Conservation (phyloP, 148 eudicot species). For the Nepenthes gracilis region DNA sequence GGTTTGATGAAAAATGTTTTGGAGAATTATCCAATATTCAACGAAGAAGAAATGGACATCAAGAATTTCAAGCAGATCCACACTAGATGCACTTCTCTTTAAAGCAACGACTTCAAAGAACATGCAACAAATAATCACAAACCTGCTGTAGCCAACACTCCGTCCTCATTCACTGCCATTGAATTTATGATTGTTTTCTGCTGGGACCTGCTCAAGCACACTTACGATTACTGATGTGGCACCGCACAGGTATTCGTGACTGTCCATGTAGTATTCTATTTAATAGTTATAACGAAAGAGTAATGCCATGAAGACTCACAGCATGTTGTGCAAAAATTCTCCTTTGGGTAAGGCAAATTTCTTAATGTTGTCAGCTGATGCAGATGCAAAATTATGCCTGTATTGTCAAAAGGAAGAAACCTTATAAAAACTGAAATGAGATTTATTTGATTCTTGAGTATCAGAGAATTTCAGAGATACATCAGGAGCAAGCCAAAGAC, state of each 20-base stretch:
- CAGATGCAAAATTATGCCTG: constrained; percentile 95
- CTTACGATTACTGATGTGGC: background rate
- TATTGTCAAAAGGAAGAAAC: constrained; percentile 8
- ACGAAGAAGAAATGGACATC: too few relatives aligned
- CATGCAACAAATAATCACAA: background rate
- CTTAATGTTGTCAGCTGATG: constrained; percentile 94
- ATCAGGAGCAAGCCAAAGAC: background rate
- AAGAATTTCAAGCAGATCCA: too few relatives aligned
- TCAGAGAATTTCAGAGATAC: background rate
- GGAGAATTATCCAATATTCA: too few relatives aligned
- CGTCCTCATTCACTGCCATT: constrained; percentile 92
- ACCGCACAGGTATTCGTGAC: background rate
- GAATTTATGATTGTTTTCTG: constrained; percentile 92
- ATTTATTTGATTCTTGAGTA: background rate
- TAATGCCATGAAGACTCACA: constrained; percentile 42
- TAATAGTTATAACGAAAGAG: background rate
- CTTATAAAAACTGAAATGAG: background rate
- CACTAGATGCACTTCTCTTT: too few relatives aligned
- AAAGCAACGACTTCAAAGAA: background rate
- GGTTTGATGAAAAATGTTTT: too few relatives aligned
- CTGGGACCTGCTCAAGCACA: constrained; percentile 51
- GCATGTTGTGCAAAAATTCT: constrained; percentile 99
- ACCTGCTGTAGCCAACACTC: constrained; percentile 95
- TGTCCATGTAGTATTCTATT: too few relatives aligned
- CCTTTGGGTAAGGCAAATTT: constrained; percentile 88